Percentiles rank a stretch among this genome's conserved stretches.
Conservation (phyloP, 2,329 filamentous ascomycete species). For the Colletotrichum melonis region DNA sequence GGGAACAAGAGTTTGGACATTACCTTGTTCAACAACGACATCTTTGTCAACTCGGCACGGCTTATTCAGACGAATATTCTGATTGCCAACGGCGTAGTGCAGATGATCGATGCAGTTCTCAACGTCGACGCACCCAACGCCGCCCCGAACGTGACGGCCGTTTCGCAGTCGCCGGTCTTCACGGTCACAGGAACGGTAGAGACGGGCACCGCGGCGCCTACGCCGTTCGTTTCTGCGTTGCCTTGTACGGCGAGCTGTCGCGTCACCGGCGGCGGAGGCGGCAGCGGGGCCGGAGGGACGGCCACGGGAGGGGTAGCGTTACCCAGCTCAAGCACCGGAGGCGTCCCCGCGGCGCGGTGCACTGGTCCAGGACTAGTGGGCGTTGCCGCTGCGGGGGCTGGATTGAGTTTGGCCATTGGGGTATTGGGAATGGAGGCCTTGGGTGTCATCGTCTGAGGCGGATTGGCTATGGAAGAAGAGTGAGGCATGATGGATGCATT, state of each 20-base stretch:
- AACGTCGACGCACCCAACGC: constrained; percentile 43
- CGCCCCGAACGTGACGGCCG: constrained; percentile 47
- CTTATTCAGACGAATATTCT: constrained; percentile 64
- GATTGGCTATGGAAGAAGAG: neutral
- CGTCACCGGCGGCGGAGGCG: constrained; percentile 39
- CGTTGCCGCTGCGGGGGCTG: constrained; percentile 11
- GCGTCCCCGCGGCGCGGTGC: constrained; percentile 26
- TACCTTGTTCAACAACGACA: constrained; percentile 49
- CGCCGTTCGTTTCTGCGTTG: constrained; percentile 54
- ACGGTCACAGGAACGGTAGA: constrained; percentile 9
- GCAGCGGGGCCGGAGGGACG: neutral
- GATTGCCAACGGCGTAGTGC: constrained; percentile 68
- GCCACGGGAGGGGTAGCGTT: constrained; percentile 16
- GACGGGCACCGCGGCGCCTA: constrained; percentile 45
- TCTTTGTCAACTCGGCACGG: constrained; percentile 63
- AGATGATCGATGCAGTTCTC: constrained; percentile 66
- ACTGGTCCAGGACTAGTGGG: neutral
- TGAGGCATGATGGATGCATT: neutral
- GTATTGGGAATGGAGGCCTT: constrained; percentile 19
- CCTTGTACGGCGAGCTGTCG: constrained; percentile 55
- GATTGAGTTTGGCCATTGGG: constrained; percentile 25
- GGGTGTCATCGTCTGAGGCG: constrained; percentile 21
- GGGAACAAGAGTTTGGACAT: constrained; percentile 7
- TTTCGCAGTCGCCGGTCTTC: constrained; percentile 48
- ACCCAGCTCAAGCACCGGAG: constrained; percentile 23